phyloP scores from a whole-genome alignment of 2,329 filamentous ascomycete genomes.

The Trichocomaceae sp. region DNA sequence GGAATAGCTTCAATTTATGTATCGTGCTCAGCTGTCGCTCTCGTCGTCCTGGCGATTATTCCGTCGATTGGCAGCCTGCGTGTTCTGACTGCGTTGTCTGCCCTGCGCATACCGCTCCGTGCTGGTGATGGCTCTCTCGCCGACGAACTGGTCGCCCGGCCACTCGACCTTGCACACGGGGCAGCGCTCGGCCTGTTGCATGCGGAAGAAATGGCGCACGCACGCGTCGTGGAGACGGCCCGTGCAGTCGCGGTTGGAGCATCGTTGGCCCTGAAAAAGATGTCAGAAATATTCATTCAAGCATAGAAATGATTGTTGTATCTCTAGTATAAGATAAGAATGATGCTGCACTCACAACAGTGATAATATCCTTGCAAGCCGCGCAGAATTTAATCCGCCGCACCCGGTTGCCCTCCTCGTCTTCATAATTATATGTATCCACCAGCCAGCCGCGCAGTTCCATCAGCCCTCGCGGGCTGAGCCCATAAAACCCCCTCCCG shows the following conservation, averaged over 20 bases:
- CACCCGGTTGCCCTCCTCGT: slow-evolving; percentile 48
- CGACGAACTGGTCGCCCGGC: slow-evolving; percentile 47
- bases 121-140: slow-evolving; percentile 43
- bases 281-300: background rate
- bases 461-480: slow-evolving; percentile 72
- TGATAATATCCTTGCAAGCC: slow-evolving; percentile 85
- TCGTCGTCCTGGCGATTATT: background rate
- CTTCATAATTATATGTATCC: slow-evolving; percentile 80
- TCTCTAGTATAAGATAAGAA: too few relatives aligned
- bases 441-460: slow-evolving; percentile 78
- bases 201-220: slow-evolving; percentile 64
- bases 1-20: background rate
- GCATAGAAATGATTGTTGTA: background rate
- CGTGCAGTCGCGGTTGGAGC: slow-evolving; percentile 59
- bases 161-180: slow-evolving; percentile 51
- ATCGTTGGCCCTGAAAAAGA: slow-evolving; percentile 59
- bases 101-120: slow-evolving; percentile 24
- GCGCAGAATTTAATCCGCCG: slow-evolving; percentile 79
- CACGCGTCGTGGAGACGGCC: slow-evolving; percentile 73
- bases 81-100: slow-evolving; percentile 18
- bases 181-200: slow-evolving; percentile 56
- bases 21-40: background rate
- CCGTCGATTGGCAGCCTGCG: background rate
- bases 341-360: slow-evolving; percentile 48
- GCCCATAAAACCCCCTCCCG: slow-evolving; percentile 61